Evolutionary conservation across 345 rosid genomes (phyloP).

Genomic region (Eucalyptus paniculata): DNA sequence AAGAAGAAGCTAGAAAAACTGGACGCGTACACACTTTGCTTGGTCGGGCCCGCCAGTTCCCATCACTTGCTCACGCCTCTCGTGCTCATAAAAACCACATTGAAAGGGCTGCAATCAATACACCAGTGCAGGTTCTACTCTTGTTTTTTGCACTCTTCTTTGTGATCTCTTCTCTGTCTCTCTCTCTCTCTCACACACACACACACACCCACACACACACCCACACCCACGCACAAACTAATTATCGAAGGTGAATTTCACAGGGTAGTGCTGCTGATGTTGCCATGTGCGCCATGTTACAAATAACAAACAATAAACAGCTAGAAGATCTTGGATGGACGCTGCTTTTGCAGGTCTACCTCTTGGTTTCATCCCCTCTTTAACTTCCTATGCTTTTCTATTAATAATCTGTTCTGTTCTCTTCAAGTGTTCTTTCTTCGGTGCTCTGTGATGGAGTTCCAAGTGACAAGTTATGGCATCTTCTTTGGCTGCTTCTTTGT

Average conservation of each 20-base stretch:
- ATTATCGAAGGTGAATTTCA: background rate
- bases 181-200: background rate
- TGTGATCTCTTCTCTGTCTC: background rate
- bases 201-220: no score
- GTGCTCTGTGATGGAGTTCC: background rate
- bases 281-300: conserved; percentile 95
- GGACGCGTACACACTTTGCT: conserved; percentile 58
- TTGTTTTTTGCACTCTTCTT: background rate
- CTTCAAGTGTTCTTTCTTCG: background rate
- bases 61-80: conserved; percentile 13
- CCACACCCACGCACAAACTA: background rate
- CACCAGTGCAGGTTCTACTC: conserved; percentile 79
- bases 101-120: conserved; percentile 87
- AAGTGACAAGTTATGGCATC: background rate
- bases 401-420: background rate
- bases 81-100: conserved; percentile 44
- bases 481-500: background rate
- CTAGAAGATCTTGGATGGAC: conserved; percentile 82
- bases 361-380: background rate
- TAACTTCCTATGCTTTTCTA: background rate
- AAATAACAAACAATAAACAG: conserved; percentile 44
- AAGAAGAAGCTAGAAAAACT: conserved; percentile 38
- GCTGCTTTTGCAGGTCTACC: conserved; percentile 73
- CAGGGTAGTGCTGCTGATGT: conserved; percentile 99
- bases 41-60: conserved; percentile 77